Conservation (phyloP, 163 green algal genomes). For the Prototheca wickerhamii region DNA sequence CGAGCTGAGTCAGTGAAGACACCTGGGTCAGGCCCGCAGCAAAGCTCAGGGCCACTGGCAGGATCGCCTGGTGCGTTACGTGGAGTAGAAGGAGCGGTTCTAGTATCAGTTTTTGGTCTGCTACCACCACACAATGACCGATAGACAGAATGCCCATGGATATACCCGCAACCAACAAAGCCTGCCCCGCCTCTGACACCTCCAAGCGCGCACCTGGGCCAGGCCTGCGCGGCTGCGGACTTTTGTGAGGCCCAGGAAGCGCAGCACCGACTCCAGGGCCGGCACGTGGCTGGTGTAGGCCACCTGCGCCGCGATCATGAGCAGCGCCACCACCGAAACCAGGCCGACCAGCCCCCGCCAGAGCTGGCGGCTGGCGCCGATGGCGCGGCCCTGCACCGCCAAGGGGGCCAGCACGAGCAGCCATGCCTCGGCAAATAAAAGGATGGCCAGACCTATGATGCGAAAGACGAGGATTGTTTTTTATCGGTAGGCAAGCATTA, state of each 20-base stretch:
- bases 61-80: too few relatives aligned
- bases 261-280: not conserved
- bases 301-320: not conserved
- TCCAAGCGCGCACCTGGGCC: not conserved
- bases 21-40: too few relatives aligned
- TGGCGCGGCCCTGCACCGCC: not conserved
- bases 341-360: not conserved
- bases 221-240: not conserved
- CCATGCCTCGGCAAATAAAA: not conserved
- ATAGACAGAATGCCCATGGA: too few relatives aligned
- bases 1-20: too few relatives aligned
- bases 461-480: not conserved
- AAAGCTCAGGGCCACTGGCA: too few relatives aligned
- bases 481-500: too few relatives aligned
- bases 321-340: not conserved
- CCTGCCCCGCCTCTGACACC: too few relatives aligned
- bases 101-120: too few relatives aligned
- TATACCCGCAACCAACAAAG: too few relatives aligned
- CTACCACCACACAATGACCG: too few relatives aligned
- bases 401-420: not conserved
- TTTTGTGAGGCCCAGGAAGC: not conserved
- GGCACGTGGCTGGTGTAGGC: not conserved
- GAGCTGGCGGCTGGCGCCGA: not conserved
- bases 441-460: not conserved
- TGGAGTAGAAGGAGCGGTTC: too few relatives aligned